phyloP scores from a whole-genome alignment of 75 land plant genomes.

The Sequoia sempervirens region DNA sequence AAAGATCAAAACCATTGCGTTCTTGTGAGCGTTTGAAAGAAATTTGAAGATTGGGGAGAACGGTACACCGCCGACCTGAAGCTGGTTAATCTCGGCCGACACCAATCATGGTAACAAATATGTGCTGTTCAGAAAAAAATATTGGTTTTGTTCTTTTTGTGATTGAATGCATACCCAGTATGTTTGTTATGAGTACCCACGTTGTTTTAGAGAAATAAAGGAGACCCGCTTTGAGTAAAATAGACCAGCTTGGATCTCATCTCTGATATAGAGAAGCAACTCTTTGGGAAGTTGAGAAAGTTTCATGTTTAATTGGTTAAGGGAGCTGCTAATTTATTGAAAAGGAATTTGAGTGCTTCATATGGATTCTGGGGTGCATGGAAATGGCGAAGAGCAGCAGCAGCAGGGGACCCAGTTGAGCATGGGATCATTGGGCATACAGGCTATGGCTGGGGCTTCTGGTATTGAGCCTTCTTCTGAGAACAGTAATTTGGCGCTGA shows the following conservation, averaged over 20 bases:
- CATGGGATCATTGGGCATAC: constrained; percentile 12
- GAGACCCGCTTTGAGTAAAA: background rate
- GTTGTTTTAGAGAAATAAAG: background rate
- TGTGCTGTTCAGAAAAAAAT: background rate
- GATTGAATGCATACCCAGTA: background rate
- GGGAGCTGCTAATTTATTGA: background rate
- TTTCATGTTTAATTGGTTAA: background rate
- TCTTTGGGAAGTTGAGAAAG: background rate
- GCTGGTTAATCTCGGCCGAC: background rate
- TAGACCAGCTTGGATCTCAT: background rate
- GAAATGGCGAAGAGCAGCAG: constrained; percentile 13
- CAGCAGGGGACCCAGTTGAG: constrained; percentile 20
- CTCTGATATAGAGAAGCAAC: background rate
- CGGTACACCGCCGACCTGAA: background rate
- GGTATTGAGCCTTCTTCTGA: background rate
- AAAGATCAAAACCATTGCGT: background rate
- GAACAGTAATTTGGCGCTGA: constrained; percentile 10
- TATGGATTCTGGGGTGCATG: constrained; percentile 1
- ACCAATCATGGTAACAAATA: background rate
- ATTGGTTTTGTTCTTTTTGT: background rate
- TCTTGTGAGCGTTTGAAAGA: background rate
- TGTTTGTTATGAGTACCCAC: background rate
- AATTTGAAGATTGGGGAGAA: background rate
- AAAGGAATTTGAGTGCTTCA: background rate
- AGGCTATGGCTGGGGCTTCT: constrained; percentile 25